Percentiles rank a stretch among this genome's conserved stretches.
Conservation (phyloP, 352 stramenopile genomes). For the Phytopythium montanum region DNA sequence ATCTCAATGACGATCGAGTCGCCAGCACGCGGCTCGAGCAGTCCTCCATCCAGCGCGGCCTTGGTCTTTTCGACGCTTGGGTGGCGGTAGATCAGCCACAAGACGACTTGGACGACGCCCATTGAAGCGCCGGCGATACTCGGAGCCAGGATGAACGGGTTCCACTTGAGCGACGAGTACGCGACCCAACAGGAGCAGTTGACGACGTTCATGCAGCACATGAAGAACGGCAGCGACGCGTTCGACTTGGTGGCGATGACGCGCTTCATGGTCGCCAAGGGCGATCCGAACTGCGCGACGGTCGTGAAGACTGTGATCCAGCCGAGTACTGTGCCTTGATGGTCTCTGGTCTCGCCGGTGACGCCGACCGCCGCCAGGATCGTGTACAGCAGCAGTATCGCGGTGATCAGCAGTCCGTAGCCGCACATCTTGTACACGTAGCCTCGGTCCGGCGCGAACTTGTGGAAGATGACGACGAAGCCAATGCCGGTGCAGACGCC, state of each 20-base stretch:
- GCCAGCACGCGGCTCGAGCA: too few relatives aligned
- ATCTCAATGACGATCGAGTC: too few relatives aligned
- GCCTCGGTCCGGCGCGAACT: slow-evolving; percentile 15
- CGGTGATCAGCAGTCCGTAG: not conserved
- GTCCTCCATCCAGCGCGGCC: not conserved
- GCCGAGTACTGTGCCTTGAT: slow-evolving; percentile 12
- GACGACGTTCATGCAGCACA: not conserved
- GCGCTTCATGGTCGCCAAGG: slow-evolving; percentile 7
- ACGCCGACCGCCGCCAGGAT: slow-evolving; percentile 14
- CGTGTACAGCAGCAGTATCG: slow-evolving; percentile 15
- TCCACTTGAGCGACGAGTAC: slow-evolving; percentile 8
- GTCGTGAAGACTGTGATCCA: slow-evolving; percentile 11
- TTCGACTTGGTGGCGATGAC: not conserved
- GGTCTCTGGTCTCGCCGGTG: slow-evolving; percentile 8
- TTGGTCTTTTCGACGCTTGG: not conserved
- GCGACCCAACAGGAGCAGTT: slow-evolving; percentile 5
- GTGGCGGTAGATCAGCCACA: slow-evolving; percentile 4
- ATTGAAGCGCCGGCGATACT: too few relatives aligned
- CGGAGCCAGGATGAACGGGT: not conserved
- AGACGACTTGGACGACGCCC: slow-evolving; percentile 3
- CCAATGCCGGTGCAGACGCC: slow-evolving; percentile 18
- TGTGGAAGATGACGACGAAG: slow-evolving; percentile 23
- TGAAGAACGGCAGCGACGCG: too few relatives aligned
- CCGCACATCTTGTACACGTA: slow-evolving; percentile 15
- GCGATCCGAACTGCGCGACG: slow-evolving; percentile 14